These are phyloP conservation scores for Aspergillus eucalypticola DNA, from an alignment of 2,329 filamentous ascomycete species.

Conservation along the genomic window DNA sequence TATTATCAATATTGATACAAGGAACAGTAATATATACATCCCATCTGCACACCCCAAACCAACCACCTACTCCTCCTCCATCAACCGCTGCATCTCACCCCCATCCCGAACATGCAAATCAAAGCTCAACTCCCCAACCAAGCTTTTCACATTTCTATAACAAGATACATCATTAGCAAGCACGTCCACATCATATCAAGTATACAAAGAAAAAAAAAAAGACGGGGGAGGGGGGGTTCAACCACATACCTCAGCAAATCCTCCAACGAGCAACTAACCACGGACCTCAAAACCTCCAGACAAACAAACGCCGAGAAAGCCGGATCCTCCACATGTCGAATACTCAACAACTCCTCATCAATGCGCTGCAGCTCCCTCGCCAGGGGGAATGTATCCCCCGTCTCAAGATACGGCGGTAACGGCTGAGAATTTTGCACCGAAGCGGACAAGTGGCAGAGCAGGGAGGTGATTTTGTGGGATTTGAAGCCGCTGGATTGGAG, in stretches of 20 bases:
- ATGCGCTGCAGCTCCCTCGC: conserved; percentile 58
- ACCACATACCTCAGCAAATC: conserved; percentile 30
- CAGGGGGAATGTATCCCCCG: conserved; percentile 62
- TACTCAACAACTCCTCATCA: conserved; percentile 59
- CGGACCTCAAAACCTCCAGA: conserved; percentile 58
- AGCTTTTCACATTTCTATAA: conserved; percentile 27
- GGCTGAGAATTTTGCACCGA: conserved; percentile 64
- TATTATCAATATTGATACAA: too few species aligned
- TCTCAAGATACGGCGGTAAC: conserved; percentile 66
- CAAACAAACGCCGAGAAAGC: conserved; percentile 73
- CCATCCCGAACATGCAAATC: conserved; percentile 20
- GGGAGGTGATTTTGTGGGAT: conserved; percentile 49
- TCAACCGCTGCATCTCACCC: conserved; percentile 15
- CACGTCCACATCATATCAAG: conserved; percentile 22
- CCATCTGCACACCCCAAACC: too few species aligned
- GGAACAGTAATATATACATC: too few species aligned
- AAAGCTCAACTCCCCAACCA: conserved; percentile 37
- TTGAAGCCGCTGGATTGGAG: conserved; percentile 58
- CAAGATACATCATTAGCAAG: conserved; percentile 1
- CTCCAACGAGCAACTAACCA: conserved; percentile 32
- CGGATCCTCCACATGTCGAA: conserved; percentile 65
- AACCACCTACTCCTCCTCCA: background rate
- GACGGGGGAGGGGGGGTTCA: too few species aligned
- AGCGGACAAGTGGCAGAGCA: conserved; percentile 68
- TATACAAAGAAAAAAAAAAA: conserved; percentile 8